phyloP scores from a whole-genome alignment of 1,284 basidiomycete genomes.

The Cutaneotrichosporon daszewskae region DNA sequence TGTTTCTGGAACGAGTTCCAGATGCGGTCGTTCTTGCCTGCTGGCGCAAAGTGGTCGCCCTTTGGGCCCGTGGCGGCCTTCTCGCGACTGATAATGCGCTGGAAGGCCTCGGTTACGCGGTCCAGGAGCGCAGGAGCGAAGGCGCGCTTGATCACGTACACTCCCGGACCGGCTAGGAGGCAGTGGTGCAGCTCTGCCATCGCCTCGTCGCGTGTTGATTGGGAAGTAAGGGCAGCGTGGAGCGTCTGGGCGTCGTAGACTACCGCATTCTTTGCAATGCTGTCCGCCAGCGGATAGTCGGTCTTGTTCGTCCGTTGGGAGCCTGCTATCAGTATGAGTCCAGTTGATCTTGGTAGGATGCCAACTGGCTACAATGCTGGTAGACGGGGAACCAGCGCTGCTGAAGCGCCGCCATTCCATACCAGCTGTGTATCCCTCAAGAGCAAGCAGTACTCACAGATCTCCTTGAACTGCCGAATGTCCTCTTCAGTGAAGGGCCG shows the following conservation, averaged over 20 bases:
- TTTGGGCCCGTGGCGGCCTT: not conserved
- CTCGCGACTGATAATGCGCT: not conserved
- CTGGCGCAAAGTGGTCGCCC: conserved; percentile 19
- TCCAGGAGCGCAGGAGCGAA: not conserved
- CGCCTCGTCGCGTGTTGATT: not conserved
- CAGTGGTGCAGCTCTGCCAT: conserved; percentile 15
- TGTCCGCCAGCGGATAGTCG: conserved; percentile 4
- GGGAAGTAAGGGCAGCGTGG: not conserved
- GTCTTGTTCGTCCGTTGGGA: not conserved
- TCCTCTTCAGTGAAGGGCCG: conserved; percentile 5
- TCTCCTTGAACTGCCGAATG: conserved; percentile 2
- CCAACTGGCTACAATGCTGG: too few relatives aligned
- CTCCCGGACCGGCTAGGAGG: conserved; percentile 13
- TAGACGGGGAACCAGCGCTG: too few relatives aligned
- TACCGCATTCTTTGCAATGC: conserved; percentile 1
- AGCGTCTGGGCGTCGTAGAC: conserved; percentile 8
- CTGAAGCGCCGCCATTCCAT: too few relatives aligned
- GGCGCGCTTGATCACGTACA: conserved; percentile 6
- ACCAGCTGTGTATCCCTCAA: too few relatives aligned
- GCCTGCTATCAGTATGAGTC: conserved; percentile 2
- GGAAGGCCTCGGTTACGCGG: not conserved
- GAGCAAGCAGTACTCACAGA: conserved; percentile 1
- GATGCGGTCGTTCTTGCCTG: conserved; percentile 16
- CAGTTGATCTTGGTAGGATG: too few relatives aligned
- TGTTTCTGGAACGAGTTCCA: conserved; percentile 21